Evolutionary conservation across 345 rosid species (phyloP), one percentile per base, ranked within the genome.

Genomic region (Salix caprea): DNA sequence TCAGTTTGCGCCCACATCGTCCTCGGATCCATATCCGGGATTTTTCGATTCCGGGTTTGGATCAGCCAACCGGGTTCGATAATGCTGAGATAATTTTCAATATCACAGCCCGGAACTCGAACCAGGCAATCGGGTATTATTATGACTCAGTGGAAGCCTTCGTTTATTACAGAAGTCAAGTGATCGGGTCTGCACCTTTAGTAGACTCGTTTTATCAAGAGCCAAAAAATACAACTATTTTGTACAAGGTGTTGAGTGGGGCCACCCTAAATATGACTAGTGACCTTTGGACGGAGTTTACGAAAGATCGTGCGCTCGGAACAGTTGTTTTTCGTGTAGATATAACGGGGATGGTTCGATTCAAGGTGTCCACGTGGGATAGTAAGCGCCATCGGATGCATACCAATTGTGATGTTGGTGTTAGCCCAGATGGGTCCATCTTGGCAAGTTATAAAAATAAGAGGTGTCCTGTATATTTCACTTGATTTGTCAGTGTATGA

Each of bases 1-100:
- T 95, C 48, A 89, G 94, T 80, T 85, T 95, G 44, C 97, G 96
- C 21, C 99, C 98, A 1, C 97, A 95, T 70, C 83, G 97, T 2
- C 99, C 99, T 1, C 82, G 96, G 72, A n/a, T 93, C 78, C 77
- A 76, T 52, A 70, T 93, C 71, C 58, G 67, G 2, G 84, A 81
- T 11, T 93, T 91, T 74, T 86, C 86, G 0, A 37, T 95, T 77
- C 88, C 90, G 4, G 87, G 87, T 61, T 69, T 91, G 71, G 76
- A 56, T 69, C 90, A 88, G 61, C 67, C 86, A 5, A 36, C 37
- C 12, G 92, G 93, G 69, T 88, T 84, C 44, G 87, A 90, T 39
- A 89, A 90, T 48, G 87, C 90, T 6, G 74, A 84, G 72, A 80
- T 95, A 71, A 67, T 24, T 3, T 91, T 93, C 90, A 90, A 87